These are phyloP conservation scores for Penicillium antarcticum DNA, from an alignment of 495 filamentous ascomycete species.

Conservation along the genomic window DNA sequence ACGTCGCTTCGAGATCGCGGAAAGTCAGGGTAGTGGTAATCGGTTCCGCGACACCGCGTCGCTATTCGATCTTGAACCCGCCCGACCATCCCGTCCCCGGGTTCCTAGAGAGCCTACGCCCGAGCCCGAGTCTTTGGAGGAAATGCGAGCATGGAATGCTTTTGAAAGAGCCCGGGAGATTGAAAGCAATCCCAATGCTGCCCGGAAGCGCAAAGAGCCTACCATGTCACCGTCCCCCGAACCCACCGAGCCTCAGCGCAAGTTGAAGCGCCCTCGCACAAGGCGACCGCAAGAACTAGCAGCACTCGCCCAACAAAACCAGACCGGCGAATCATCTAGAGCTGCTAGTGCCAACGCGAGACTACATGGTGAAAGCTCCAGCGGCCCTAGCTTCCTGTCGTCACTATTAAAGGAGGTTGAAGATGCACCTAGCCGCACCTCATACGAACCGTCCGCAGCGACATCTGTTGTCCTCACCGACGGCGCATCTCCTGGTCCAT, in stretches of 20 bases:
- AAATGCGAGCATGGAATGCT: conserved; percentile 82
- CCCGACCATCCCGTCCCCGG: conserved; percentile 44
- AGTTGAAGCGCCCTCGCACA: conserved; percentile 81
- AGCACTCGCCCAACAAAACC: conserved; percentile 38
- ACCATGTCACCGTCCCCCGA: conserved; percentile 68
- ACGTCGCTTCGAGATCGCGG: conserved; percentile 74
- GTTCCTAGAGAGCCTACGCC: conserved; percentile 45
- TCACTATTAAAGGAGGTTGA: conserved; percentile 87
- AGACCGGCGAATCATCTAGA: conserved; percentile 46
- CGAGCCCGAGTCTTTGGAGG: conserved; percentile 69
- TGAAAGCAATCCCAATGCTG: conserved; percentile 47
- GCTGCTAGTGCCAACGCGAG: conserved; percentile 32
- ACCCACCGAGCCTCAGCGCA: conserved; percentile 63
- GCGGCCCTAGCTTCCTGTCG: conserved; percentile 67
- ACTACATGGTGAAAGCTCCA: conserved; percentile 27
- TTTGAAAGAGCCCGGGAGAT: conserved; percentile 79
- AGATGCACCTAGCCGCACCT: conserved; percentile 54
- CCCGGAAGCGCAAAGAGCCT: conserved; percentile 75
- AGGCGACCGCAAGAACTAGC: conserved; percentile 50
- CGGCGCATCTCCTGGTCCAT: conserved; percentile 51
- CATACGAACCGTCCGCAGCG: conserved; percentile 42
- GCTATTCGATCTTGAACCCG: conserved; percentile 46
- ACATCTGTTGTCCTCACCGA: conserved; percentile 42
- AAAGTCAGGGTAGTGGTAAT: conserved; percentile 69
- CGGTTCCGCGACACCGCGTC: conserved; percentile 63